Percentiles rank a stretch among this genome's conserved stretches.
phyloP scores from a whole-genome alignment of 2,329 filamentous ascomycete species.

The Byssoonygena ceratinophila region DNA sequence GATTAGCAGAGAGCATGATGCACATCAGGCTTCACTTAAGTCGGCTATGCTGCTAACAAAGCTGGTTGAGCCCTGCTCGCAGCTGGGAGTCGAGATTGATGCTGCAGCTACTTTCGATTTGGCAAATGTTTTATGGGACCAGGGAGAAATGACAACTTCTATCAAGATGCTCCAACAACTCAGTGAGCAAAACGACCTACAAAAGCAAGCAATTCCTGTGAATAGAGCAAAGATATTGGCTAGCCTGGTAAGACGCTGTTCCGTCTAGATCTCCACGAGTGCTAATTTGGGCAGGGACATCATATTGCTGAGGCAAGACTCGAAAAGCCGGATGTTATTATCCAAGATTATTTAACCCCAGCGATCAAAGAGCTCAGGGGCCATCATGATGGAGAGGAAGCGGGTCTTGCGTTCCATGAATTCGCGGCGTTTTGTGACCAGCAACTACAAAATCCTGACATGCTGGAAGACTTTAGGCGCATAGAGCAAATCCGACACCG shows the following conservation, averaged over 20 bases:
- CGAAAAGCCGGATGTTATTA: constrained; percentile 82
- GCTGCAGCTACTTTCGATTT: constrained; percentile 69
- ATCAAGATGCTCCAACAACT: constrained; percentile 79
- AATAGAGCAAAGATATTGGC: constrained; percentile 71
- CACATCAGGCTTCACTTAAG: constrained; percentile 76
- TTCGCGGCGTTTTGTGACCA: constrained; percentile 93
- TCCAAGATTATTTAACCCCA: constrained; percentile 72
- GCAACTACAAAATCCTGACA: constrained; percentile 78
- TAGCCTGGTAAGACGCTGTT: constrained; percentile 50
- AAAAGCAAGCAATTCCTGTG: constrained; percentile 59
- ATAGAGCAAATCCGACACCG: constrained; percentile 67
- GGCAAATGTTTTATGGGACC: constrained; percentile 85
- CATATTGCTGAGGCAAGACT: constrained; percentile 81
- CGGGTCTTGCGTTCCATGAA: constrained; percentile 83
- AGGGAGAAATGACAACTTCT: constrained; percentile 78
- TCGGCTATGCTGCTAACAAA: constrained; percentile 73
- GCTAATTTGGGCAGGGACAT: constrained; percentile 48
- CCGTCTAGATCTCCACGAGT: constrained; percentile 17
- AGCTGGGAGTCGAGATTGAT: constrained; percentile 64
- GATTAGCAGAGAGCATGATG: constrained; percentile 68
- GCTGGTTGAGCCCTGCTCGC: constrained; percentile 58
- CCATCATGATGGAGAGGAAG: constrained; percentile 56
- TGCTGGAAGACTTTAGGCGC: constrained; percentile 71
- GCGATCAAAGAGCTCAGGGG: constrained; percentile 72
- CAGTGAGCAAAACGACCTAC: constrained; percentile 50